Base-by-base conservation (phyloP, 148 eudicot genomes). In the Rhododendron mucronatum region DNA sequence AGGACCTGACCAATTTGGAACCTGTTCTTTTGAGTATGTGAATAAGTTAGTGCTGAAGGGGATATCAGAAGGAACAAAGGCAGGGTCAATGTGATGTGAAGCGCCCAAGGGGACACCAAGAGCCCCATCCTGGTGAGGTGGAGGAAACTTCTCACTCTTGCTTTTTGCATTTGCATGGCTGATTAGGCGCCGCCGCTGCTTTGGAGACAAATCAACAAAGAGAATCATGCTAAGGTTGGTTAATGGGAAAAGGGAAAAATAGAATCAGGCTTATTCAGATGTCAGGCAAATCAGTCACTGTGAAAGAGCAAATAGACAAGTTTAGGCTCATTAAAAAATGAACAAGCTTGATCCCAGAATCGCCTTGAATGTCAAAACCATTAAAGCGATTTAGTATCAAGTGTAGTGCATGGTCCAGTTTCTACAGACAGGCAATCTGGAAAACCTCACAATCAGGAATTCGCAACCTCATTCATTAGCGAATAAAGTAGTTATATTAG, bases 71-170 rank as follows among this genome's bases (percentile, higher is more conserved):
- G 99, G 98, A 89, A 94, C 89, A 74, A 86, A 41, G 35, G 94
- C 82, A n/a, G 99, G 98, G 83, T 94, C 94, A 33, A 95, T 91
- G 89, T 95, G 99, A 90, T 96, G 98, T 59, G 99, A 96, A 80
- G 92, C 89, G 41, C 99, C 98, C 88, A 96, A 88, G 61, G 99
- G 98, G 82, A 92, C 92, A 53, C 98, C 98, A 11, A 95, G 94
- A 75, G 94, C 97, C 86, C 96, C 99, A 59, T 96, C 99, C 71
- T 96, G 98, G 90, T 96, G 99, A 33, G 99, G 99, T 45, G 99
- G 99, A 51, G 99, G 99, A 63, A 96, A 96, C 88, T 96, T 96
- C 89, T 96, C 99, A 15, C 99, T 96, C 89, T 95, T 96, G 94
- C 99, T 96, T 91, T 94, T 96, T 82, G 99, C 98, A 88, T 96